These are phyloP conservation scores for Ilyonectria destructans DNA, from an alignment of 2,329 filamentous ascomycete species.

Conservation along the genomic window DNA sequence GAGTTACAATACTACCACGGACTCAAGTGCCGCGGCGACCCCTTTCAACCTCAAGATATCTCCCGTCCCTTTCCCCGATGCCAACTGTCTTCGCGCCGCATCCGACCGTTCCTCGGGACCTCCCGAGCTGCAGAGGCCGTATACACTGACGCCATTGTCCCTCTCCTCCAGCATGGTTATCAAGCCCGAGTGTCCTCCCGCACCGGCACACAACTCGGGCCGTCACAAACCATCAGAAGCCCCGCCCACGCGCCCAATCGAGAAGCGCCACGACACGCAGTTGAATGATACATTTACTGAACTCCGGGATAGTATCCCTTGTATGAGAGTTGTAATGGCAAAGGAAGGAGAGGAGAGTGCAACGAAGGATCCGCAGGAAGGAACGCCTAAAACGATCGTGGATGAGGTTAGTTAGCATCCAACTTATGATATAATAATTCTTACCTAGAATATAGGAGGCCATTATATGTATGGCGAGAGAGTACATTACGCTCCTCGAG, in stretches of 20 bases:
- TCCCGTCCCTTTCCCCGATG: constrained; percentile 10
- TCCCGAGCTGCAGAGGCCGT: constrained; percentile 11
- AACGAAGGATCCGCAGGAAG: not conserved
- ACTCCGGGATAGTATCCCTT: constrained; percentile 1
- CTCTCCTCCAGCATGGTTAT: not conserved
- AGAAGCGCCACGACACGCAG: not conserved
- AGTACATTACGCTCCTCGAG: not conserved
- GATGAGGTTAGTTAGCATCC: not conserved
- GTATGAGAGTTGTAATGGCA: not conserved
- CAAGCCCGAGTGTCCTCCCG: no score
- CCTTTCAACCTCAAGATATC: constrained; percentile 12
- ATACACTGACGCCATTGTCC: constrained; percentile 3
- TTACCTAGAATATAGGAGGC: not conserved
- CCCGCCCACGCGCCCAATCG: not conserved
- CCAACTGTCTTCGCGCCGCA: constrained; percentile 11
- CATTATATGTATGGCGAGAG: not conserved
- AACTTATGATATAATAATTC: not conserved
- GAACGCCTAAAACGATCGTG: no score
- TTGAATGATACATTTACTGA: not conserved
- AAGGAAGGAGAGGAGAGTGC: not conserved
- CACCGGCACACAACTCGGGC: no score
- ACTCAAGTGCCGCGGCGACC: constrained; percentile 6
- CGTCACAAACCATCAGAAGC: not conserved
- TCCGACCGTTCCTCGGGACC: constrained; percentile 15
- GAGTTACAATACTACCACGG: not conserved